Conservation (phyloP, 495 filamentous ascomycete genomes). For the Penicillium lagena region DNA sequence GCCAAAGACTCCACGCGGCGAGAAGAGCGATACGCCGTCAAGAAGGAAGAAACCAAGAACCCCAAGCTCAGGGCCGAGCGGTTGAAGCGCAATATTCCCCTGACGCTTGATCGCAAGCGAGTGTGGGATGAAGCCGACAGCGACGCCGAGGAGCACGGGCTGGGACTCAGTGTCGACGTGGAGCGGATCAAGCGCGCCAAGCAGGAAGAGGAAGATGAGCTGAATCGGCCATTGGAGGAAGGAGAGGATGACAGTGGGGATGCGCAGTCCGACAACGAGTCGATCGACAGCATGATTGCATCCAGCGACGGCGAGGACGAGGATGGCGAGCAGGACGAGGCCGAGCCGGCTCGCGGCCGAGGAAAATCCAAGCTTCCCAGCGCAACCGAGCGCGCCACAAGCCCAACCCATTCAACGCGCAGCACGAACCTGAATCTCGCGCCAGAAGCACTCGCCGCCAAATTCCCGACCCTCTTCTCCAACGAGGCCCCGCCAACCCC, state of each 20-base stretch:
- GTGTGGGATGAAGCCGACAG: slow-evolving; percentile 90
- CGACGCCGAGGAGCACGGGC: slow-evolving; percentile 50
- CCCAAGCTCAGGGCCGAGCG: slow-evolving; percentile 68
- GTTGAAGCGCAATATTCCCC: slow-evolving; percentile 69
- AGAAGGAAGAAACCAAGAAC: slow-evolving; percentile 78
- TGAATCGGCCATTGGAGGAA: slow-evolving; percentile 29
- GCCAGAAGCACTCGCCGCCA: slow-evolving; percentile 58
- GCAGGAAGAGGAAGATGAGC: slow-evolving; percentile 55
- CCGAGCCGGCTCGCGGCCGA: slow-evolving; percentile 23
- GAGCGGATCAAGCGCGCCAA: slow-evolving; percentile 67
- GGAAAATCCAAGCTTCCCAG: slow-evolving; percentile 34
- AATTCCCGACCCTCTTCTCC: slow-evolving; percentile 79
- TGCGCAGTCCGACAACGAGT: slow-evolving; percentile 50
- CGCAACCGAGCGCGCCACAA: slow-evolving; percentile 48
- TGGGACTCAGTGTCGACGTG: slow-evolving; percentile 73
- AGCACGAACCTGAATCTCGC: slow-evolving; percentile 68
- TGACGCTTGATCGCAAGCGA: slow-evolving; percentile 82
- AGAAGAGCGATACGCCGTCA: slow-evolving; percentile 67
- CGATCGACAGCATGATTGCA: slow-evolving; percentile 66
- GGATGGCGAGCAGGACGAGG: slow-evolving; percentile 38
- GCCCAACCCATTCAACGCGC: slow-evolving; percentile 55
- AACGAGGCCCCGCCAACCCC: slow-evolving; percentile 51
- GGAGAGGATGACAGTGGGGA: slow-evolving; percentile 32
- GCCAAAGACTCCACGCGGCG: slow-evolving; percentile 62
- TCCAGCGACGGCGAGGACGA: slow-evolving; percentile 42